Evolutionary conservation across 1,139 yeast species (phyloP).

Genomic region (Hyphopichia fennica): DNA sequence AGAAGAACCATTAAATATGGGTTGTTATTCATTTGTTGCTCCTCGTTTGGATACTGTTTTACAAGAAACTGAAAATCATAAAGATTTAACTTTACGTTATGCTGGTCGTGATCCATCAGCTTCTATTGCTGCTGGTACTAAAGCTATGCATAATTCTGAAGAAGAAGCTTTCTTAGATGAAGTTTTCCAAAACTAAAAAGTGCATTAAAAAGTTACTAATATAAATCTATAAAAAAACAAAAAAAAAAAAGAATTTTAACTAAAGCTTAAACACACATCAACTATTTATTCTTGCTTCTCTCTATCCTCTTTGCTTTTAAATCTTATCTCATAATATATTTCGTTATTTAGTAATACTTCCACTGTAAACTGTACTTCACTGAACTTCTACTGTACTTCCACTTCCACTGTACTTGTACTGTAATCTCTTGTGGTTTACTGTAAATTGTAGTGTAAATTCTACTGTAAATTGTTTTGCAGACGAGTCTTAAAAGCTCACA

Average conservation of each 20-base stretch:
- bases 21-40: constrained; percentile 74
- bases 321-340: not conserved
- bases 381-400: no score
- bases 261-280: not conserved
- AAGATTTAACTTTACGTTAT: constrained; percentile 64
- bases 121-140: constrained; percentile 96
- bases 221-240: not conserved
- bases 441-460: no score
- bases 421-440: no score
- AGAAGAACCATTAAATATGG: constrained; percentile 99
- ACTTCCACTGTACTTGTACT: no score
- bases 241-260: no score
- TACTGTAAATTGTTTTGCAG: no score
- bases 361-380: no score
- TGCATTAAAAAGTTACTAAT: not conserved
- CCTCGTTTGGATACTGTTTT: constrained; percentile 83
- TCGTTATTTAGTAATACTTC: not conserved
- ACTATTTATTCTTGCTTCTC: not conserved
- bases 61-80: constrained; percentile 69
- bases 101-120: constrained; percentile 99
- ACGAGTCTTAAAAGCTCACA: no score
- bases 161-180: constrained; percentile 84
- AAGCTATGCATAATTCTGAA: constrained; percentile 83
- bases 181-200: constrained; percentile 49
- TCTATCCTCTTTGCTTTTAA: not conserved